Evolutionary conservation across 164 flowering plant species (phyloP).

Genomic region (Chloranthus sessilifolius): DNA sequence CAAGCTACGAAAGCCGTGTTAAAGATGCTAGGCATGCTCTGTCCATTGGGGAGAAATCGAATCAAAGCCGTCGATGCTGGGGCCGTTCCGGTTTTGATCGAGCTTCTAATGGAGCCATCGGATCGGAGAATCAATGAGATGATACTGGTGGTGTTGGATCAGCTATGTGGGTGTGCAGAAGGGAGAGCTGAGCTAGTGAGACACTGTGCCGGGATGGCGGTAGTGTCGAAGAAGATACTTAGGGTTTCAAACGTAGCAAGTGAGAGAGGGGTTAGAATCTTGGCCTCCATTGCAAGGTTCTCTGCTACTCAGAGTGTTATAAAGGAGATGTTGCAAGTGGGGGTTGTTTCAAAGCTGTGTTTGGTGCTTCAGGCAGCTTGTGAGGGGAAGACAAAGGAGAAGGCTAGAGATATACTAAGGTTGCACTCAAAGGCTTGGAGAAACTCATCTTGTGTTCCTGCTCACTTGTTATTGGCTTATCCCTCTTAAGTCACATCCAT

Average conservation of each 20-base stretch:
- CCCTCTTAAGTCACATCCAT: too few relatives aligned
- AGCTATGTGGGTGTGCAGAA: slow-evolving; percentile 63
- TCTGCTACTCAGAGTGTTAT: slow-evolving; percentile 47
- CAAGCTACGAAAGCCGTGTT: slow-evolving; percentile 46
- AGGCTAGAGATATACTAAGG: slow-evolving; percentile 49
- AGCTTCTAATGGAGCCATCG: slow-evolving; percentile 33
- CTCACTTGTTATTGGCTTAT: slow-evolving; percentile 44
- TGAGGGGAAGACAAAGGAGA: slow-evolving; percentile 50
- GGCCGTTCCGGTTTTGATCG: slow-evolving; percentile 39
- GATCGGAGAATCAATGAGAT: slow-evolving; percentile 44
- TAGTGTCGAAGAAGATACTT: slow-evolving; percentile 66
- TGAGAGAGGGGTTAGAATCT: slow-evolving; percentile 54
- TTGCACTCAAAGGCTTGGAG: slow-evolving; percentile 71
- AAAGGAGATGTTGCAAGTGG: slow-evolving; percentile 74
- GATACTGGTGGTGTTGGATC: slow-evolving; percentile 35
- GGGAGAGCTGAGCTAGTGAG: slow-evolving; percentile 58
- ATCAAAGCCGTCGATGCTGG: slow-evolving; percentile 58
- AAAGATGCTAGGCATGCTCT: slow-evolving; percentile 42
- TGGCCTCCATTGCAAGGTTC: slow-evolving; percentile 38
- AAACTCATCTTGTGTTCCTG: slow-evolving; percentile 51
- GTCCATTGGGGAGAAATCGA: slow-evolving; percentile 71
- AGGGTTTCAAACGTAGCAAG: slow-evolving; percentile 64
- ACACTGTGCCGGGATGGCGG: slow-evolving; percentile 61
- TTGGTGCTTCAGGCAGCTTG: slow-evolving; percentile 55
- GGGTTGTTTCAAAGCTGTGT: slow-evolving; percentile 73